Base-by-base conservation (phyloP, 2,329 filamentous ascomycete species). In the Plenodomus lindquistii region DNA sequence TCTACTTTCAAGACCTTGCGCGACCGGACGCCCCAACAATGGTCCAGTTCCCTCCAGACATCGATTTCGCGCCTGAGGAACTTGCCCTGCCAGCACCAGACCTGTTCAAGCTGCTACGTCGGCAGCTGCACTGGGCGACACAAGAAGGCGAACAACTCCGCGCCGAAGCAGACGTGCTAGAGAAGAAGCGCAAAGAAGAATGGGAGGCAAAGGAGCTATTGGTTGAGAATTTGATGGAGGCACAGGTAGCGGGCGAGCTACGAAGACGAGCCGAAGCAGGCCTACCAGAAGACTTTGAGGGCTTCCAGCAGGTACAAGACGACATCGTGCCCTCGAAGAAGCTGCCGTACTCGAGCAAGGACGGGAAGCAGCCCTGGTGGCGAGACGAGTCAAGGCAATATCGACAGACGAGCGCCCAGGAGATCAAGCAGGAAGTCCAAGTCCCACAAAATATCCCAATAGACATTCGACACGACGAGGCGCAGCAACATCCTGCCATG, bases 151-250 rank as follows among this genome's bases (percentile, higher is more conserved):
- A 88, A 43, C 72, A 77, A 34, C 76, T 94, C 42, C 81, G 81
- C 59, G 77, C 76, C 45, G 85, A 91, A 68, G 84, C 85, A 57
- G 84, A 85, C 55, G 75, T 76, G 37, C 81, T 87, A 70, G 88
- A 93, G 69, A 81, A 82, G 29, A 63, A 79, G 11, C 85, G 87
- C 70, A 83, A 83, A 67, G 79, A 84, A 53, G 88, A 91, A 66
- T 94, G 89, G 89, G 75, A 84, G 13, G 85, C 89, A 72, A 93
- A 93, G 72, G 89, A 94, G 72, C 80, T 89, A 22, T 72, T 93
- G 16, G 72, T 94, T n/a, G 83, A 89, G 48, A 89, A 91, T 64
- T 80, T 87, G 24, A 80, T 90, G 59, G 89, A 93, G 68, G 78
- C 83, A 27, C 84, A 86, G 67, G 85, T 86, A 75, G 82, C 62